Conservation (phyloP, 2,329 filamentous ascomycete species). For the Thelonectria rubi region DNA sequence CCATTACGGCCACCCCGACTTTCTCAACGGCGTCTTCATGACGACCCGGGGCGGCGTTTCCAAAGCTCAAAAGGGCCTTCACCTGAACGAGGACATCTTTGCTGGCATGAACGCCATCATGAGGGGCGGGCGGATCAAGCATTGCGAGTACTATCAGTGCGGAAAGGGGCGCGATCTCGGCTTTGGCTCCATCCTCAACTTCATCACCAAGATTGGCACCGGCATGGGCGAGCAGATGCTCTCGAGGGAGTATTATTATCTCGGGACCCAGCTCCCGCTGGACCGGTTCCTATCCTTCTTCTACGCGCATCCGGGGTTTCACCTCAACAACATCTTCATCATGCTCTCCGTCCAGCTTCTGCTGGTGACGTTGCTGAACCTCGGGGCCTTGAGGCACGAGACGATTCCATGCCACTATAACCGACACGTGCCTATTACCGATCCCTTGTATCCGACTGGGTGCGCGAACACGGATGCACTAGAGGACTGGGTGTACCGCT, state of each 20-base stretch:
- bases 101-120: constrained; percentile 97
- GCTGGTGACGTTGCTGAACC: constrained; percentile 91
- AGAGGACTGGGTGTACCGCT: constrained; percentile 92
- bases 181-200: constrained; percentile 99
- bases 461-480: constrained; percentile 89
- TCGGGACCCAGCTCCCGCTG: constrained; percentile 94
- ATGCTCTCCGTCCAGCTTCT: constrained; percentile 98
- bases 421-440: constrained; percentile 85
- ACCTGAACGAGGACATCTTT: constrained; percentile 99
- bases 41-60: constrained; percentile 97
- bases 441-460: constrained; percentile 85
- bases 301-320: constrained; percentile 98
- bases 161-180: constrained; percentile 99
- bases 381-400: constrained; percentile 88
- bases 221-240: constrained; percentile 99
- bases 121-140: constrained; percentile 98
- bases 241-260: constrained; percentile 98
- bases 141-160: constrained; percentile 99
- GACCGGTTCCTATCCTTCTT: constrained; percentile 99
- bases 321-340: constrained; percentile 99
- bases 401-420: constrained; percentile 89
- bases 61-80: constrained; percentile 97
- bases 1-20: constrained; percentile 99
- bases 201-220: constrained; percentile 99
- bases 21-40: constrained; percentile 99